Percentiles rank a stretch among this genome's conserved stretches.
These are phyloP conservation scores for Hypoxylon sp. DNA, from an alignment of 2,329 filamentous ascomycete species.

Conservation along the genomic window DNA sequence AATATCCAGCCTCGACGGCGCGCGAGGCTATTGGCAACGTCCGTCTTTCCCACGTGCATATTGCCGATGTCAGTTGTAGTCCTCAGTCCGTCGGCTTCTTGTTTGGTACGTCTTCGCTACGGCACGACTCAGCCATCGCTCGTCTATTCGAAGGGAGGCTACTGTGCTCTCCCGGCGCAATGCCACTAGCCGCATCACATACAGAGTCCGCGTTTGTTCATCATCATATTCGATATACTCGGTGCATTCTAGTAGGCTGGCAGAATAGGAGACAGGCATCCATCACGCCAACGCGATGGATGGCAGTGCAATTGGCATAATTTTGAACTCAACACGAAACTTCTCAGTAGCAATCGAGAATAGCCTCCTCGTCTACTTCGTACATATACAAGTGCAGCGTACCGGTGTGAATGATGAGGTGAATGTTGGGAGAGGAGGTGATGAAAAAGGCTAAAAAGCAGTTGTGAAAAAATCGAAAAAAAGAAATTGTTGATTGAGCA, in stretches of 20 bases:
- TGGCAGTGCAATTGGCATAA: neutral
- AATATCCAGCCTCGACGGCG: neutral
- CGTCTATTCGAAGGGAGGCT: neutral
- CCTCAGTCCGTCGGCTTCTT: neutral
- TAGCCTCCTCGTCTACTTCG: neutral
- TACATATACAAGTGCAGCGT: too few relatives aligned
- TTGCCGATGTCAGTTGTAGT: neutral
- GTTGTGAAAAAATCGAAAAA: too few relatives aligned
- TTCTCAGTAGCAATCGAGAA: neutral
- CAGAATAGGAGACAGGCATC: constrained; percentile 2
- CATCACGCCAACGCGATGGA: too few relatives aligned
- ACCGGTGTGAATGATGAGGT: too few relatives aligned
- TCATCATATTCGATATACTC: neutral
- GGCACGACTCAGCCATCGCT: neutral
- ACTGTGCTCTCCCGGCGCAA: constrained; percentile 8
- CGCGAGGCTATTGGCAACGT: constrained; percentile 3
- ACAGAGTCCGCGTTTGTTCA: constrained; percentile 13
- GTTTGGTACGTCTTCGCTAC: neutral
- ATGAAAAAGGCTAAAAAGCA: too few relatives aligned
- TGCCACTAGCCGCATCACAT: constrained; percentile 14
- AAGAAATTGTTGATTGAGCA: neutral
- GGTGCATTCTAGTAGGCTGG: neutral
- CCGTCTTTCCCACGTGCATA: neutral
- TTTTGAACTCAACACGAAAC: neutral
- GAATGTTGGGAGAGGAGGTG: neutral